Evolutionary conservation across 2,329 filamentous ascomycete species (phyloP), one percentile per base, ranked within the genome.

Genomic region (Clonostachys sp.): DNA sequence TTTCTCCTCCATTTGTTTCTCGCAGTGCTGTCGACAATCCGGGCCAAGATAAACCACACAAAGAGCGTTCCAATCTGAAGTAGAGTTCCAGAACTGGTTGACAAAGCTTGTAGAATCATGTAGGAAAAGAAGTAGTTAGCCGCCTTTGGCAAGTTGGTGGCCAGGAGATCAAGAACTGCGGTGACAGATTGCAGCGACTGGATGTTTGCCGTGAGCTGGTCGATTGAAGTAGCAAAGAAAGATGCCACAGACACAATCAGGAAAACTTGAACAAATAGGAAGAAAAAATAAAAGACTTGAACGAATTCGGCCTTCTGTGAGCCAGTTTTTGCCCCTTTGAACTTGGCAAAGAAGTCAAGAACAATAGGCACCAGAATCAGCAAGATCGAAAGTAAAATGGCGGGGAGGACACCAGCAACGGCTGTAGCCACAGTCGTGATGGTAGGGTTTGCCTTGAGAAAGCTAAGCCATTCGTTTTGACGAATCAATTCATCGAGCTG

Each of bases 61-160:
- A 91, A 61, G 5, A 99, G 76, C 5, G 84, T 81, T n/a, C 81
- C 83, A 20, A 95, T 80, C 60, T 97, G 94, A 12, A 96, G 73
- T 5, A 97, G 73, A 1, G 89, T 92, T 64, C 88, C 91, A 2
- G 92, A 92, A 64, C 91, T 96, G 52, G 89, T 91, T 52, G 89
- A 91, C 57, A 97, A 77, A 1, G 91, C 90, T 60, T 97, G 94
- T 10, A 99, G 83, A 61, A 96, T 86, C 84, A 99, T 91, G 77
- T 99, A 99, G 1, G 90, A 92, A 75, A 96, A 97, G 73, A 97
- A 99, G 67, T 97, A 99, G 62, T 96, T 96, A 56, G 90, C 87
- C 0, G 91, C 86, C 55, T 83, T 87, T 3, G 94, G 94, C 6
- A 99, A 72, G 50, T 91, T 94, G 12, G 74, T 64, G 0, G 92